These are phyloP conservation scores for Chlorociboria aeruginascens DNA, from an alignment of 495 filamentous ascomycete species.

Conservation along the genomic window DNA sequence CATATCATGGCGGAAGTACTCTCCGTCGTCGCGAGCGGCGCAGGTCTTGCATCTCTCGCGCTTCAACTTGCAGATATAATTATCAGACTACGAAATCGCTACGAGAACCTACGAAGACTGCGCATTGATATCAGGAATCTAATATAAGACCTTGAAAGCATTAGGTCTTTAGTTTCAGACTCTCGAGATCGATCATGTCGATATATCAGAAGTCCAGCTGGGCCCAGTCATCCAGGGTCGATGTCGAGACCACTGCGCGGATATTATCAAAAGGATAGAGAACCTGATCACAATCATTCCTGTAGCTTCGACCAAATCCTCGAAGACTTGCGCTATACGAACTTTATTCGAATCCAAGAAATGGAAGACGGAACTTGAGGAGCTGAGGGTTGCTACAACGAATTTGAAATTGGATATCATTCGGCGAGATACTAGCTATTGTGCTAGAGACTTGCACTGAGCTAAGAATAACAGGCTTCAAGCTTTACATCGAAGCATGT, in stretches of 20 bases:
- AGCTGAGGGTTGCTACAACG: not conserved
- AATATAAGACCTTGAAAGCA: conserved; percentile 1
- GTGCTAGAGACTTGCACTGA: too few relatives aligned
- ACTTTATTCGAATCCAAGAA: not conserved
- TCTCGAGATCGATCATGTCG: not conserved
- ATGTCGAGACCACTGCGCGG: not conserved
- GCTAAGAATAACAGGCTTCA: too few relatives aligned
- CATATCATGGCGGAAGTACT: conserved; percentile 2
- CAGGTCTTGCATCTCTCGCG: conserved; percentile 4
- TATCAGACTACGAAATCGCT: not conserved
- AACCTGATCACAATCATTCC: not conserved
- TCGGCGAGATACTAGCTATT: too few relatives aligned
- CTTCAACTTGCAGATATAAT: conserved; percentile 2
- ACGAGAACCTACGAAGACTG: not conserved
- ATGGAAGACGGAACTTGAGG: not conserved
- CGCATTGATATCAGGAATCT: not conserved
- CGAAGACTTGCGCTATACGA: not conserved
- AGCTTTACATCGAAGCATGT: too few relatives aligned
- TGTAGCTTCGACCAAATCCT: not conserved
- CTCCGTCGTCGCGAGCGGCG: not conserved
- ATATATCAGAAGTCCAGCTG: not conserved
- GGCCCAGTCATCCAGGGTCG: not conserved
- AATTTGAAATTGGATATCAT: not conserved
- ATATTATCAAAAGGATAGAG: not conserved
- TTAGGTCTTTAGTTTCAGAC: not conserved